A percentile compares a stretch with the other conserved stretches of the same genome.
phyloP scores from a whole-genome alignment of 2,329 filamentous ascomycete species.

The Stromatinia cepivora region DNA sequence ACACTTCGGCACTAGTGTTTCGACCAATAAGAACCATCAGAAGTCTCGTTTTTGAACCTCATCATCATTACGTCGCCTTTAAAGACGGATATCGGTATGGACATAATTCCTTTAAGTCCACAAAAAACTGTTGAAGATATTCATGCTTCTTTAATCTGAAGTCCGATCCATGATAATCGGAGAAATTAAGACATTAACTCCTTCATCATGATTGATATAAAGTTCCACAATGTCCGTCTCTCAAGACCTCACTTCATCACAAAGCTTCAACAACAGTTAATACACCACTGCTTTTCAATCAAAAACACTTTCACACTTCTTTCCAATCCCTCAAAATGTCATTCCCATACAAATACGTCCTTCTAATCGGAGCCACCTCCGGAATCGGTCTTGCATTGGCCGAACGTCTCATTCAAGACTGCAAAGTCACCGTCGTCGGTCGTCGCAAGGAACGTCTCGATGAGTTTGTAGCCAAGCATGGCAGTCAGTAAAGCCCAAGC shows the following conservation, averaged over 20 bases:
- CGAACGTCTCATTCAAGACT: constrained; percentile 47
- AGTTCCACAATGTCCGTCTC: not conserved
- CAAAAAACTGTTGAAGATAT: not conserved
- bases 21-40: not conserved
- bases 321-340: constrained; percentile 43
- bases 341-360: constrained; percentile 56
- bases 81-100: not conserved
- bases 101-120: not conserved
- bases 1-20: not conserved
- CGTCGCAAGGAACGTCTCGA: constrained; percentile 51
- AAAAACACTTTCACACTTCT: not conserved
- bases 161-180: not conserved
- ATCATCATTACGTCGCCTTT: no score
- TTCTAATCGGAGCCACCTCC: constrained; percentile 56
- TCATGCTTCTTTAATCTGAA: not conserved
- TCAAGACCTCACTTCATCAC: not conserved
- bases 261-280: not conserved
- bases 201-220: not conserved
- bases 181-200: not conserved
- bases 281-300: not conserved
- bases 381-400: constrained; percentile 53
- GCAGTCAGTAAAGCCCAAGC: not conserved
- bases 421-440: constrained; percentile 54
- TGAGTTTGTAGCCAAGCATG: constrained; percentile 37
- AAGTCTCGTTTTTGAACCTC: not conserved